Evolutionary conservation across 1,284 basidiomycete genomes (phyloP), one percentile per base, ranked within the genome.

Genomic region (Cerioporus squamosus): DNA sequence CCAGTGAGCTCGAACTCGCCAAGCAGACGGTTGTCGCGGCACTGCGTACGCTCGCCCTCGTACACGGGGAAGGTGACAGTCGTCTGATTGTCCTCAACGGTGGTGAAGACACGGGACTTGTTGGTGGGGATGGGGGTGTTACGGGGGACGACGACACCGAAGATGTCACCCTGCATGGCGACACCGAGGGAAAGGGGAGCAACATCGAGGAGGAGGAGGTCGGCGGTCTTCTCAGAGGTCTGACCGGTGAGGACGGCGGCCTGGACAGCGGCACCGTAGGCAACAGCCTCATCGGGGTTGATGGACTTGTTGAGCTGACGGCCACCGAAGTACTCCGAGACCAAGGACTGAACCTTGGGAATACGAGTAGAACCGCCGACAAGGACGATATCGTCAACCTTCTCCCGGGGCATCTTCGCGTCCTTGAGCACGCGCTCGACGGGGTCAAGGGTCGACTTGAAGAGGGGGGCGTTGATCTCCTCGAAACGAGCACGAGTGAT

Each of bases 311-410:
- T 99, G 74, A 97, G 81, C 77, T 97, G 92, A 73, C 95, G 95
- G 63, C 95, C 95, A 77, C 91, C 92, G 77, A 99, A 99, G 87
- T 90, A 95, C 76, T 99, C 97, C 64, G 96, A 98, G 60, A 99
- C 95, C 62, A 99, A 90, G 29, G 94, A 87, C 81, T 98, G 97
- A 70, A 99, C 94, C 85, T 98, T 98, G 72, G 97, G 97, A 77
- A 99, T 99, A 88, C 97, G 97, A 68, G 97, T 99, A 57, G 97
- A 99, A 69, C 97, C 96, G 84, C 97, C 97, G 69, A 99, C 97
- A 61, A 99, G 94, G 74, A 99, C 97, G 68, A 99, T 98, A 72
- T 99, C 97, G 75, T 99, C 93, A 67, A 98, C 95, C 87, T 98
- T 98, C 74, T 95, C 93, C 67, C 92, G 91, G 68, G 94, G 79